Conservation (phyloP, 2,329 filamentous ascomycete genomes). For the Pyrenophora tritici-repentis region DNA sequence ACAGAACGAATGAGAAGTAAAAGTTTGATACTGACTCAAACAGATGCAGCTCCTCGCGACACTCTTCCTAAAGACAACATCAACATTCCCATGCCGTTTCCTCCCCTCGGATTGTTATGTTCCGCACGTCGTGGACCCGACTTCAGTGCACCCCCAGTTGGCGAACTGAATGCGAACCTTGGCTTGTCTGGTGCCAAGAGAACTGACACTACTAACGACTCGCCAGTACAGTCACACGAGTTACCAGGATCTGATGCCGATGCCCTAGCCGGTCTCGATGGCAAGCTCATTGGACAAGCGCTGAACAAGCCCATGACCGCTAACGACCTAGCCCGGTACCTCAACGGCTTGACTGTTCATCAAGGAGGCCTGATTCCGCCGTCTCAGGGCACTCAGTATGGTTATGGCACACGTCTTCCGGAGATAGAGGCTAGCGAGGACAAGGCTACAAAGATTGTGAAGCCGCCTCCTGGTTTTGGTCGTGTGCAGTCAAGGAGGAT, state of each 20-base stretch:
- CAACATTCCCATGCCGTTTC: not conserved
- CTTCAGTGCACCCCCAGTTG: conserved; percentile 14
- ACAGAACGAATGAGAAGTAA: not conserved
- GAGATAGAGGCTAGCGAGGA: not conserved
- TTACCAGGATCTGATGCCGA: conserved; percentile 3
- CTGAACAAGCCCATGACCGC: conserved; percentile 29
- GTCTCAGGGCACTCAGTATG: not conserved
- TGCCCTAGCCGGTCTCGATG: conserved; percentile 12
- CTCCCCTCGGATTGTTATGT: not conserved
- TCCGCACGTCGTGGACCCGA: conserved; percentile 1
- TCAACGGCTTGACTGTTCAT: conserved; percentile 8
- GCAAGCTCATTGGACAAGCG: conserved; percentile 29
- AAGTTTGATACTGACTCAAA: not conserved
- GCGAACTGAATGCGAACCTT: conserved; percentile 23
- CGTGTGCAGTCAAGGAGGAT: conserved; percentile 11
- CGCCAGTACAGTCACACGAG: conserved; percentile 2
- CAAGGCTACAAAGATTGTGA: conserved; percentile 9
- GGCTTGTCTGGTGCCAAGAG: conserved; percentile 15
- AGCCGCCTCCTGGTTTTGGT: conserved; percentile 17
- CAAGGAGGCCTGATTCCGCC: not conserved
- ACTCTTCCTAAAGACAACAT: not conserved
- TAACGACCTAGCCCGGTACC: conserved; percentile 21
- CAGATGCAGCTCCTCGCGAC: conserved; percentile 1
- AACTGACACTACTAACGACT: not conserved
- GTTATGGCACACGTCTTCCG: not conserved